Evolutionary conservation across 2,329 filamentous ascomycete genomes (phyloP), one percentile per base, ranked within the genome.

Genomic region (Epichloe baconii): DNA sequence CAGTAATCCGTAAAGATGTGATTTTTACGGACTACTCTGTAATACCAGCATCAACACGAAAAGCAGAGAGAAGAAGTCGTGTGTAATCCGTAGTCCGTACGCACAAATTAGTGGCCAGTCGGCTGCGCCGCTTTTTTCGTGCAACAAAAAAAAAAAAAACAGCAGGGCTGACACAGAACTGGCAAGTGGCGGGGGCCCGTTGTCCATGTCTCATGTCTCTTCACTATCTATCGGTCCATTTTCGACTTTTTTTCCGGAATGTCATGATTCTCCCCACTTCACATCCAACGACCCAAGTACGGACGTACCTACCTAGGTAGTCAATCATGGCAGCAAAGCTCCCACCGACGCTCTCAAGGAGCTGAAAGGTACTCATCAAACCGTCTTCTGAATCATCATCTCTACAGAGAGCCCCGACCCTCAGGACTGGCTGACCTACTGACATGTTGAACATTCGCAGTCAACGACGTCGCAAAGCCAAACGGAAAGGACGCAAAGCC

Each of bases 261-360:
- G 41, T 47, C 14, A 40, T 34, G 40, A 45, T 48, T n/a, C 35
- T 44, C 44, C 44, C 48, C 37, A 38, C 44, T 47, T 45, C 40
- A 34, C 17, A 37, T 41, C 26, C 43, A 34, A 53, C 43, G 54
- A 50, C 42, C 14, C 14, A 26, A 34, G 35, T 26, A 26, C 23
- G 23, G 23, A 26, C 7, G 6, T 26, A 23, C 35, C 26, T 31
- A 31, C 8, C 26, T 31, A 31, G 26, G 51, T 51, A 50, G 56
- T 56, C 63, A 70, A 65, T 14, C 49, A 71, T 71, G 69, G 69
- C 68, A 61, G 68, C 68, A 53, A 71, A 66, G 63, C 62, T 53
- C 68, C 69, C 58, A 64, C 66, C 44, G 69, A 71, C 54, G 69
- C 68, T 66, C 68, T 71, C 53, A 66, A 71, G 56, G 67, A 68